These are phyloP conservation scores for Lentinus polychrous DNA, from an alignment of 1,284 basidiomycete genomes.

Conservation along the genomic window DNA sequence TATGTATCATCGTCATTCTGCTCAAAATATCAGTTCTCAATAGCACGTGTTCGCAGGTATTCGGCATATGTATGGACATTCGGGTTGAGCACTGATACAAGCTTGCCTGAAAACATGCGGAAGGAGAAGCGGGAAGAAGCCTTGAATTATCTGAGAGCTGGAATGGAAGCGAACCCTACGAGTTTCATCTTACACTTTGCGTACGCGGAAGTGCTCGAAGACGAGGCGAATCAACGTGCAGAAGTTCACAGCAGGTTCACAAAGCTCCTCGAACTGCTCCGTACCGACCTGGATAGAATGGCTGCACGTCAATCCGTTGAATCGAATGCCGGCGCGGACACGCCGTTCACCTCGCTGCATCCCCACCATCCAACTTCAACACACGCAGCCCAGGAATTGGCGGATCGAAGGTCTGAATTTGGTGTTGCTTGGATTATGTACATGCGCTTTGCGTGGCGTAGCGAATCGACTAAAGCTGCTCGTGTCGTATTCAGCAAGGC, in stretches of 20 bases:
- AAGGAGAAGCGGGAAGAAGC: slow-evolving; percentile 63
- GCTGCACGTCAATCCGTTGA: slow-evolving; percentile 32
- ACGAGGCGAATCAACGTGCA: slow-evolving; percentile 50
- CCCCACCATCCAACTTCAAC: slow-evolving; percentile 37
- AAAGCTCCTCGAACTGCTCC: slow-evolving; percentile 64
- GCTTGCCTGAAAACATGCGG: slow-evolving; percentile 13
- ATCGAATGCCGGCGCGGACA: slow-evolving; percentile 34
- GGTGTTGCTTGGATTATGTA: slow-evolving; percentile 78
- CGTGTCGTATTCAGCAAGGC: slow-evolving; percentile 81
- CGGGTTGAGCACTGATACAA: slow-evolving; percentile 49
- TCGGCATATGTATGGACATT: slow-evolving; percentile 83
- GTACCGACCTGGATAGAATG: slow-evolving; percentile 66
- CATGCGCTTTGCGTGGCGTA: slow-evolving; percentile 87
- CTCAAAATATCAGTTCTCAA: not conserved
- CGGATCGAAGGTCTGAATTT: slow-evolving; percentile 59
- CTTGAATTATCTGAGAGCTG: slow-evolving; percentile 72
- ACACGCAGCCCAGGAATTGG: slow-evolving; percentile 43
- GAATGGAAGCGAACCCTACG: slow-evolving; percentile 83
- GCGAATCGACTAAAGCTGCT: slow-evolving; percentile 78
- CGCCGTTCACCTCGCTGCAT: slow-evolving; percentile 22
- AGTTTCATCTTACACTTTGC: slow-evolving; percentile 91
- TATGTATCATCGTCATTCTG: slow-evolving; percentile 29
- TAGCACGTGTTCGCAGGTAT: slow-evolving; percentile 48
- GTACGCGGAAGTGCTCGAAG: slow-evolving; percentile 80
- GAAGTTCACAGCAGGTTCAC: slow-evolving; percentile 69